Conservation (phyloP, 805 yeast species). For the Saturnispora saitoi region DNA sequence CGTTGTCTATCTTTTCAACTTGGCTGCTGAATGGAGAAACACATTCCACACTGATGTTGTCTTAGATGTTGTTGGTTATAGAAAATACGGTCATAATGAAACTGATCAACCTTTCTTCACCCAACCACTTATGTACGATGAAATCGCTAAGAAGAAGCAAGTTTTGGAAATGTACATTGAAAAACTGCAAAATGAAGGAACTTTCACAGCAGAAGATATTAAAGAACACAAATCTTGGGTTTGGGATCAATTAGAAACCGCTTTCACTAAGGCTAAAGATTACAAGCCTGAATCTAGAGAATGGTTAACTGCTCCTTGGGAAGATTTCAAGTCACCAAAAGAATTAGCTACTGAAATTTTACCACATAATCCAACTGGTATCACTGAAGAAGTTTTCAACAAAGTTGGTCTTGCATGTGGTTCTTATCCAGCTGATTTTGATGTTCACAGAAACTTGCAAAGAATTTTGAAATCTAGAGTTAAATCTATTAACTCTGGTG, state of each 20-base stretch:
- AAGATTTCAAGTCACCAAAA: constrained; percentile 94
- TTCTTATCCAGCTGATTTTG: constrained; percentile 79
- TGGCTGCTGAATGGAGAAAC: constrained; percentile 98
- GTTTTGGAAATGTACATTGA: constrained; percentile 81
- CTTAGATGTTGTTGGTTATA: constrained; percentile 95
- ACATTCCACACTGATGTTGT: constrained; percentile 94
- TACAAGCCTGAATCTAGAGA: constrained; percentile 87
- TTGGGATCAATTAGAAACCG: constrained; percentile 88
- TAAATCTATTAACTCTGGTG: constrained; percentile 76
- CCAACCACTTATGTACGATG: constrained; percentile 94
- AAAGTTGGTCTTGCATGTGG: constrained; percentile 73
- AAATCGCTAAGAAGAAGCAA: constrained; percentile 80
- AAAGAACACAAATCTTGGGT: constrained; percentile 98
- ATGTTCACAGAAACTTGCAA: constrained; percentile 90
- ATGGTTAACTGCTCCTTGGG: constrained; percentile 99
- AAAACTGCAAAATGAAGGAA: constrained; percentile 73
- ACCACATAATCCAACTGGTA: constrained; percentile 94
- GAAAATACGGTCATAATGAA: constrained; percentile 98
- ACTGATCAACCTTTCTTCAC: constrained; percentile 99
- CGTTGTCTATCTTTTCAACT: constrained; percentile 79
- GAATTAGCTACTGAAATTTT: constrained; percentile 92
- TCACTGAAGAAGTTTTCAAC: constrained; percentile 60
- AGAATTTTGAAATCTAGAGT: constrained; percentile 84
- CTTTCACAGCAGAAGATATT: constrained; percentile 83
- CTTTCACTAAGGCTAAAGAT: constrained; percentile 80